Evolutionary conservation across 2,329 filamentous ascomycete genomes (phyloP).

Genomic region (Hawksworthiomyces lignivorus): DNA sequence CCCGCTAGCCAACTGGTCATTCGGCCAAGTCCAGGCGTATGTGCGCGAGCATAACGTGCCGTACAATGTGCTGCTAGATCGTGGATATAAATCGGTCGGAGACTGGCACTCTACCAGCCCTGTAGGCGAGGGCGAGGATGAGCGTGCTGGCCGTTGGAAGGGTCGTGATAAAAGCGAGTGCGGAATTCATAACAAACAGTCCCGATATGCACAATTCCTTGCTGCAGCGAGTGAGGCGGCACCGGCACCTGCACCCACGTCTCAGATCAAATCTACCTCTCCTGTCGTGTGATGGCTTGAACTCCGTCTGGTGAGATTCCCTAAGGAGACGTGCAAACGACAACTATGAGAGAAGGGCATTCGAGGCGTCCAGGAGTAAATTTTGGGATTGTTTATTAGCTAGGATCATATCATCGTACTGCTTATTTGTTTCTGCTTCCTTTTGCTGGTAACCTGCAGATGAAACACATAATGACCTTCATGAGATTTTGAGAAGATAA

Average conservation of each 20-base stretch:
- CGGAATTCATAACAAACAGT: slow-evolving; percentile 97
- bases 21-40: slow-evolving; percentile 82
- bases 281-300: no score
- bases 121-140: slow-evolving; percentile 84
- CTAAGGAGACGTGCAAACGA: no score
- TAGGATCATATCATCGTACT: no score
- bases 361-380: no score
- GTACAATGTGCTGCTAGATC: slow-evolving; percentile 85
- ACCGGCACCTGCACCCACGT: background rate
- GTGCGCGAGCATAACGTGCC: slow-evolving; percentile 80
- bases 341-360: no score
- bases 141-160: slow-evolving; percentile 95
- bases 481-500: no score
- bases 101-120: slow-evolving; percentile 97
- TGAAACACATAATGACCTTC: no score
- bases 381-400: no score
- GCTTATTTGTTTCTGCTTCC: no score
- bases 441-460: no score
- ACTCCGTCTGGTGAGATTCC: no score
- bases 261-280: no score
- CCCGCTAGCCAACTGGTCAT: slow-evolving; percentile 89
- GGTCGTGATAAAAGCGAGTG: slow-evolving; percentile 94
- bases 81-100: slow-evolving; percentile 95
- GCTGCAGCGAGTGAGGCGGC: slow-evolving; percentile 15
- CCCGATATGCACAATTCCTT: slow-evolving; percentile 81